Conservation (phyloP, 1,139 yeast genomes). For the Ashbya aceris region DNA sequence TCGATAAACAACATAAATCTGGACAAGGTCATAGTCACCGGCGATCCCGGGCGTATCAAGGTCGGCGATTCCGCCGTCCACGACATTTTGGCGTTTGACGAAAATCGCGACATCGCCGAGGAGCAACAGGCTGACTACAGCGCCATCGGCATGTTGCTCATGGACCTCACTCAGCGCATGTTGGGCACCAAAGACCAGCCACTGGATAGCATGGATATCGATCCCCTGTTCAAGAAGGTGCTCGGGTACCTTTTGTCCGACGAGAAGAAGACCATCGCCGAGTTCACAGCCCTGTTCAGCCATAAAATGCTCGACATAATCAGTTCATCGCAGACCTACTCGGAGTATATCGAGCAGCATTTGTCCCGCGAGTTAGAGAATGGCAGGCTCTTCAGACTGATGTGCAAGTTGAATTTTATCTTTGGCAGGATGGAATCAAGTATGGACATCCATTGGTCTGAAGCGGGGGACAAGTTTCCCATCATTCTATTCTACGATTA, state of each 20-base stretch:
- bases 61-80: slow-evolving; percentile 62
- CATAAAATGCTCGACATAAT: slow-evolving; percentile 35
- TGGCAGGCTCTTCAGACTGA: slow-evolving; percentile 72
- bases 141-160: slow-evolving; percentile 48
- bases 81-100: slow-evolving; percentile 46
- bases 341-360: slow-evolving; percentile 60
- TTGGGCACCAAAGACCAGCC: slow-evolving; percentile 24
- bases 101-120: slow-evolving; percentile 28
- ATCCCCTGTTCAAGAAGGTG: slow-evolving; percentile 30
- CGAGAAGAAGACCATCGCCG: slow-evolving; percentile 24
- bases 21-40: slow-evolving; percentile 63
- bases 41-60: slow-evolving; percentile 57
- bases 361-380: slow-evolving; percentile 75
- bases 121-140: slow-evolving; percentile 47
- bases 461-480: slow-evolving; percentile 67
- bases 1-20: slow-evolving; percentile 55
- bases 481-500: slow-evolving; percentile 73
- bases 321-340: slow-evolving; percentile 47
- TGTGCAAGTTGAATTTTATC: slow-evolving; percentile 72
- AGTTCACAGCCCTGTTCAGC: slow-evolving; percentile 17
- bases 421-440: slow-evolving; percentile 65
- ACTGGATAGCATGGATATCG: slow-evolving; percentile 19
- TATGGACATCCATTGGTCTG: slow-evolving; percentile 54
- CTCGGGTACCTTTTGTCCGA: slow-evolving; percentile 30
- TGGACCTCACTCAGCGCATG: slow-evolving; percentile 45